Evolutionary conservation across 768 basidiomycete genomes (phyloP).

Genomic region (Suillus spraguei): DNA sequence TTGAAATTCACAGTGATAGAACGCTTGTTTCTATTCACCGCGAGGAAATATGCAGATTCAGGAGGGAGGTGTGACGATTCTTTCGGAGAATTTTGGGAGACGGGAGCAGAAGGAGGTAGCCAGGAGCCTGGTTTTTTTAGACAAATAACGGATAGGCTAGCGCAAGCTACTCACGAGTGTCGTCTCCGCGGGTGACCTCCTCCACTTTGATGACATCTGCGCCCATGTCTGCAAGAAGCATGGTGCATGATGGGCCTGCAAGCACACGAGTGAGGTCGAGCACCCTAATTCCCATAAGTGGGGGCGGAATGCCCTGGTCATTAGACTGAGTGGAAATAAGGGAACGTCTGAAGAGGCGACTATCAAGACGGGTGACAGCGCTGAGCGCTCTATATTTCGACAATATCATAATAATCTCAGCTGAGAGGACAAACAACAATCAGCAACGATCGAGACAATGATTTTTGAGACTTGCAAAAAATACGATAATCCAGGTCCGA

Average conservation of each 20-base stretch:
- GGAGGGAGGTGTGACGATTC: constrained; percentile 71
- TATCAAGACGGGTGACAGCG: neutral
- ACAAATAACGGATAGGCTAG: constrained; percentile 15
- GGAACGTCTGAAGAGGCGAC: neutral
- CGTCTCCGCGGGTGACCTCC: constrained; percentile 79
- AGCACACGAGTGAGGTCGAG: constrained; percentile 89
- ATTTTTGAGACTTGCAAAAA: neutral
- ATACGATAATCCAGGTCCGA: neutral
- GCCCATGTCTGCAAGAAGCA: constrained; percentile 90
- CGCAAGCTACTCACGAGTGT: constrained; percentile 64
- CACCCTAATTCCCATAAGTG: constrained; percentile 78
- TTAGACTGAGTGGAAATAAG: constrained; percentile 3
- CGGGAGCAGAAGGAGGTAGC: constrained; percentile 63
- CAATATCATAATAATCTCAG: constrained; percentile 1
- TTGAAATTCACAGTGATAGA: constrained; percentile 93
- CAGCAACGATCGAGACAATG: neutral
- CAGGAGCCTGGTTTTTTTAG: constrained; percentile 53
- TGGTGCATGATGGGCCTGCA: constrained; percentile 90
- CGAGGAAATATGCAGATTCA: constrained; percentile 92
- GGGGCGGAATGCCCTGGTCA: constrained; percentile 64
- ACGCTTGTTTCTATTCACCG: constrained; percentile 86
- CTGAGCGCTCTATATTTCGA: neutral
- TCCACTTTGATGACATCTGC: constrained; percentile 96
- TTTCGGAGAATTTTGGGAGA: constrained; percentile 47
- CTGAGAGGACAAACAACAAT: neutral